phyloP scores from a whole-genome alignment of 805 yeast genomes.

The Saccharomycopsis sp. region DNA sequence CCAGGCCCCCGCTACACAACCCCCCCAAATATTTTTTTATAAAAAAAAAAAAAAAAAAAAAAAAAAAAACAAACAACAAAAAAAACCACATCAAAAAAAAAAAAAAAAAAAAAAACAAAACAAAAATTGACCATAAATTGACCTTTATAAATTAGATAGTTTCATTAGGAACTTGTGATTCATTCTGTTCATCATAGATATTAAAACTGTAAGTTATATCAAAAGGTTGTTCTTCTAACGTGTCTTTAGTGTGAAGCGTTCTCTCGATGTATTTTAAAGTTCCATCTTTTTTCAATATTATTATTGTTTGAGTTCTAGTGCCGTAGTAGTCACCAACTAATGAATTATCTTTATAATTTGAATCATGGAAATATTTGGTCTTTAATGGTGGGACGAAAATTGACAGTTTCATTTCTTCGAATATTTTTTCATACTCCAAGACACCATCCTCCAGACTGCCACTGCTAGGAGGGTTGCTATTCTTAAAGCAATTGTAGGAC shows the following conservation, averaged over 20 bases:
- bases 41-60: no score
- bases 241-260: conserved; percentile 36
- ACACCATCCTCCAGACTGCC: conserved; percentile 2
- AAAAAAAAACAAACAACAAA: no score
- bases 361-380: conserved; percentile 25
- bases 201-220: conserved; percentile 15
- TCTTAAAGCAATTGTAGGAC: conserved; percentile 34
- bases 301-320: conserved; percentile 79
- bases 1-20: no score
- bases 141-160: no score
- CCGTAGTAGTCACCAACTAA: conserved; percentile 64
- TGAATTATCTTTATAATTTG: conserved; percentile 21
- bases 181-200: conserved; percentile 20
- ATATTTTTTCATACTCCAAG: conserved; percentile 24
- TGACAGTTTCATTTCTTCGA: conserved; percentile 44
- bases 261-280: conserved; percentile 54
- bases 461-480: not conserved
- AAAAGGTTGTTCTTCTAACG: conserved; percentile 2
- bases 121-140: no score
- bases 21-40: no score
- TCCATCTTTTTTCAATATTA: conserved; percentile 48
- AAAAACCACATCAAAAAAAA: no score
- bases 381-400: conserved; percentile 68
- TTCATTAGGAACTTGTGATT: not conserved
- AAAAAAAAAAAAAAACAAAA: no score